Conservation (phyloP, 495 filamentous ascomycete species). For the Hypoxylon intermedium region DNA sequence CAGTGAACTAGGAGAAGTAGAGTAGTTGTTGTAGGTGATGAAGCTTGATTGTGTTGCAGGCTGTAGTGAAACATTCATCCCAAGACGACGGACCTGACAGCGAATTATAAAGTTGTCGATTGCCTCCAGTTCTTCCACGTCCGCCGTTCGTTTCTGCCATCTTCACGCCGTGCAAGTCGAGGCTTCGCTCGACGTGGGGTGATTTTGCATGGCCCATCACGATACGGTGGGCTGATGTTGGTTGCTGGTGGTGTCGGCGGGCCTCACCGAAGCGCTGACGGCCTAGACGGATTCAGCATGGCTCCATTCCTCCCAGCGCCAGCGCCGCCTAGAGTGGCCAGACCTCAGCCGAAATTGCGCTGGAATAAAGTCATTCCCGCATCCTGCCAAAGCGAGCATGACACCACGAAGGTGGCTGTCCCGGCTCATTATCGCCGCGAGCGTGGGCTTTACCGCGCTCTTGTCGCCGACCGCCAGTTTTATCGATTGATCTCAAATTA, state of each 20-base stretch:
- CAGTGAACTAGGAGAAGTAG: slow-evolving; percentile 12
- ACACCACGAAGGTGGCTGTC: slow-evolving; percentile 12
- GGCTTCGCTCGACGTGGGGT: slow-evolving; percentile 18
- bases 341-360: slow-evolving; percentile 22
- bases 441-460: slow-evolving; percentile 11
- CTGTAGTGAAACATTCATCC: slow-evolving; percentile 29
- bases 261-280: slow-evolving; percentile 31
- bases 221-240: slow-evolving; percentile 32
- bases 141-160: not conserved
- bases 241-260: slow-evolving; percentile 21
- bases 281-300: slow-evolving; percentile 28
- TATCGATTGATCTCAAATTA: slow-evolving; percentile 15
- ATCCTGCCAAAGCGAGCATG: slow-evolving; percentile 13
- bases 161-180: slow-evolving; percentile 27
- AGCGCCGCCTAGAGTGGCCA: slow-evolving; percentile 21
- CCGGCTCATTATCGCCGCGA: slow-evolving; percentile 37
- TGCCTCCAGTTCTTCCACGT: not conserved
- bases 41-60: slow-evolving; percentile 28
- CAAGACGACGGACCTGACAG: slow-evolving; percentile 20
- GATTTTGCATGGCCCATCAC: slow-evolving; percentile 26
- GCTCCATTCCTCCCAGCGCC: slow-evolving; percentile 12
- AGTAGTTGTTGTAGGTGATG: not conserved
- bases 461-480: slow-evolving; percentile 28
- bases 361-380: slow-evolving; percentile 23
- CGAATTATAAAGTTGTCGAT: slow-evolving; percentile 34